Evolutionary conservation across 2,329 filamentous ascomycete genomes (phyloP).

Genomic region (Albifimbria verrucaria): DNA sequence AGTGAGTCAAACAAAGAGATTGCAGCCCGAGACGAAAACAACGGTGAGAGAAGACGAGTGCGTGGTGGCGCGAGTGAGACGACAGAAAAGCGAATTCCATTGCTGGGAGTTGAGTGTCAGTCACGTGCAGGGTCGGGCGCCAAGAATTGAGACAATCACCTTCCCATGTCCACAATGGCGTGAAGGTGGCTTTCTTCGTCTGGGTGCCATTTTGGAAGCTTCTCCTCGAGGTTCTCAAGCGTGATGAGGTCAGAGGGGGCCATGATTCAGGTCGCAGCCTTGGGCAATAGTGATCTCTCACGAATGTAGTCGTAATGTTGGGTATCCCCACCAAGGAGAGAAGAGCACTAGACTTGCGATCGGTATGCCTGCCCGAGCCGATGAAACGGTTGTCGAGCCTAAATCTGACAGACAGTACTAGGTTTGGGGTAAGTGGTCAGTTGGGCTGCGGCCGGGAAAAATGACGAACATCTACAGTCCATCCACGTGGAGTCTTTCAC

Average conservation of each 20-base stretch:
- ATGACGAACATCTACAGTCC: neutral
- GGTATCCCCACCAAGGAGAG: too few relatives aligned
- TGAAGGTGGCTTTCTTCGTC: conserved; percentile 46
- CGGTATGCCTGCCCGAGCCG: too few relatives aligned
- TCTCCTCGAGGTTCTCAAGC: conserved; percentile 47
- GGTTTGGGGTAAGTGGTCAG: neutral
- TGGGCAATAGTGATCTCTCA: too few relatives aligned
- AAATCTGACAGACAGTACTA: too few relatives aligned
- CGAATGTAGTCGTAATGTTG: too few relatives aligned
- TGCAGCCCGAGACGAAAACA: conserved; percentile 73
- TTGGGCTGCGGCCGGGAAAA: neutral
- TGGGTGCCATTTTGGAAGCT: conserved; percentile 47
- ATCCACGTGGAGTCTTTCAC: too few relatives aligned
- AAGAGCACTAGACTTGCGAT: too few relatives aligned
- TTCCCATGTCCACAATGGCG: conserved; percentile 59
- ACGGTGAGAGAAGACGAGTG: conserved; percentile 68
- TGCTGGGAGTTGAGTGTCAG: conserved; percentile 50
- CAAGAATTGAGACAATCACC: conserved; percentile 29
- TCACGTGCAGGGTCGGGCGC: conserved; percentile 2
- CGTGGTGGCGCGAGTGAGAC: conserved; percentile 71
- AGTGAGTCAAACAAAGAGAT: conserved; percentile 87
- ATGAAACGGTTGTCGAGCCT: too few relatives aligned
- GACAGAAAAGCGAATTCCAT: conserved; percentile 91
- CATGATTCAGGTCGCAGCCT: too few relatives aligned
- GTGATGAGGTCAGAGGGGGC: conserved; percentile 41